These are phyloP conservation scores for Alternaria sp. DNA, from an alignment of 2,329 filamentous ascomycete species.

Conservation along the genomic window DNA sequence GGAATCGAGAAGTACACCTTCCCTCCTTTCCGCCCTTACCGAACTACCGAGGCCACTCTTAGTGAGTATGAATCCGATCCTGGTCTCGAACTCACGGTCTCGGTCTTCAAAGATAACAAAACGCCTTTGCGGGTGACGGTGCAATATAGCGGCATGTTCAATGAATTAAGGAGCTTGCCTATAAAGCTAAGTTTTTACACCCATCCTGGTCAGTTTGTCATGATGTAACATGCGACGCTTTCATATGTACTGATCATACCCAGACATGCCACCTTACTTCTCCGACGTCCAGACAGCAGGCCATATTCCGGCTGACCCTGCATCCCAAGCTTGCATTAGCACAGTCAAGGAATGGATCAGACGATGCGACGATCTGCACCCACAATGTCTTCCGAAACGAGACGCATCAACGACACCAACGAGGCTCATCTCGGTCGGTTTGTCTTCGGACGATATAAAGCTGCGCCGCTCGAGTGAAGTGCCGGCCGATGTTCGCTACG, in stretches of 20 bases:
- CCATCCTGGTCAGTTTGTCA: neutral
- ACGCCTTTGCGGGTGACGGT: fast-evolving
- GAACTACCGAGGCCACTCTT: neutral
- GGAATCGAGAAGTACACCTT: neutral
- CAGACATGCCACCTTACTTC: neutral
- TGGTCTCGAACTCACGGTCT: neutral
- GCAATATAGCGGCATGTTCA: neutral
- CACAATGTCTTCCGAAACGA: fast-evolving
- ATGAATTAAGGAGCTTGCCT: neutral
- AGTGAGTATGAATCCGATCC: neutral
- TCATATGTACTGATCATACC: too few species aligned
- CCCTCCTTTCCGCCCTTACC: neutral
- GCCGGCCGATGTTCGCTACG: fast-evolving
- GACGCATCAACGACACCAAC: neutral
- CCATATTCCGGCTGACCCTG: neutral
- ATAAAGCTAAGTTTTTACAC: neutral
- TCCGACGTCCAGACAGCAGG: neutral
- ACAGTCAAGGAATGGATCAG: neutral
- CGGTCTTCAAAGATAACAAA: too few species aligned
- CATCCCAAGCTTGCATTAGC: fast-evolving
- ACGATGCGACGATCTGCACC: fast-evolving
- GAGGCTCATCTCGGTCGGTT: neutral
- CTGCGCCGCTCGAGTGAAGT: neutral
- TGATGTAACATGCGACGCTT: too few species aligned
- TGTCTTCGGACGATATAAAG: fast-evolving